A percentile compares a stretch with the other conserved stretches of the same genome.
phyloP scores from a whole-genome alignment of 768 basidiomycete genomes.

The Naganishia vishniacii region DNA sequence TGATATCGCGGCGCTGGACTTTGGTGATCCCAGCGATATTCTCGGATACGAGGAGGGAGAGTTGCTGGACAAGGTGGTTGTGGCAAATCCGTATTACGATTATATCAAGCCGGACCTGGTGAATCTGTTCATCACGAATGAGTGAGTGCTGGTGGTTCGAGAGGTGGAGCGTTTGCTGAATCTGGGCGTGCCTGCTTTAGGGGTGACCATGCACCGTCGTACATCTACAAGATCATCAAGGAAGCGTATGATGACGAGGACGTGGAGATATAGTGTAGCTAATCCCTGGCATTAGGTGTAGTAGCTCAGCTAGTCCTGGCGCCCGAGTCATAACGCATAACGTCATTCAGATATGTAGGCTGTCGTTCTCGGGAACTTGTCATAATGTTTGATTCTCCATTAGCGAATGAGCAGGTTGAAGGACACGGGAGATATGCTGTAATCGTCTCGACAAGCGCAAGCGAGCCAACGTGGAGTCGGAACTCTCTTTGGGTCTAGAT shows the following conservation, averaged over 20 bases:
- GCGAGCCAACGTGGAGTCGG: no score
- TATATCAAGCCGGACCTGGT: slow-evolving; percentile 88
- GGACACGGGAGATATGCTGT: no score
- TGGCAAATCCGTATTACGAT: slow-evolving; percentile 93
- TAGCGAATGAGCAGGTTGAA: no score
- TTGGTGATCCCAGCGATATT: slow-evolving; percentile 42
- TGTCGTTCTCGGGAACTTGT: no score
- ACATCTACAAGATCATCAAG: slow-evolving; percentile 75
- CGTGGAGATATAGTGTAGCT: slow-evolving; percentile 63
- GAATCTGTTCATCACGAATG: slow-evolving; percentile 90
- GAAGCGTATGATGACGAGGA: slow-evolving; percentile 96
- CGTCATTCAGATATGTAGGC: no score
- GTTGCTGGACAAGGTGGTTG: slow-evolving; percentile 81
- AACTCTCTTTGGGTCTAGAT: no score
- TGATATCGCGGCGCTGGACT: slow-evolving; percentile 45
- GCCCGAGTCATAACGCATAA: no score
- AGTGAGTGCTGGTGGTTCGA: slow-evolving; percentile 58
- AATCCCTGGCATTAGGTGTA: no score
- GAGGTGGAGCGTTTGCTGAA: background rate
- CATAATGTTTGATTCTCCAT: no score
- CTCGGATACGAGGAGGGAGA: slow-evolving; percentile 57
- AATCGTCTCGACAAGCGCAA: no score
- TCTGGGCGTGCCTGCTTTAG: slow-evolving; percentile 56
- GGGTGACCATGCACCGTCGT: slow-evolving; percentile 92
- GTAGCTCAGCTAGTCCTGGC: no score